Base-by-base conservation (phyloP, 2,329 filamentous ascomycete species). In the Epichloe sylvatica region DNA sequence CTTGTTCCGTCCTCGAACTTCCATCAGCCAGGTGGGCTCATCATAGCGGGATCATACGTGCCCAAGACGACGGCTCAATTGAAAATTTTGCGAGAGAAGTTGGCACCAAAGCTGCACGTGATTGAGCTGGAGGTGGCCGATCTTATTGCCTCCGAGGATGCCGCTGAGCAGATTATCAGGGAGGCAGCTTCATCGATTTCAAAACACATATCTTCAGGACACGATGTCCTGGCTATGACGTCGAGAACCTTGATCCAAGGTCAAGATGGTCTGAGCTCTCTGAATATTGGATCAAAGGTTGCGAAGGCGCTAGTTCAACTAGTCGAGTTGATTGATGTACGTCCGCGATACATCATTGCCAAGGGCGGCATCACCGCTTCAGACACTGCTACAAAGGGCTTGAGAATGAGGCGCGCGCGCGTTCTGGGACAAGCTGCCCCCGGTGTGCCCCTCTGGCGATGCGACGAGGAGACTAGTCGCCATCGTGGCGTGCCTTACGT, bases 361-460 rank as follows among this genome's bases (percentile, higher is more conserved):
- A 80, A 76, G 62, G 76, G 77, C 0, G 76, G 77, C 21, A 80
- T 80, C 50, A 80, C 77, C 0, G 76, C 72, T 1, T 78, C 74
- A 0, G 76, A 80, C 53, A 71, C 72, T 46, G 77, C 76, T 0
- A 78, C 73, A 0, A 78, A 78, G 47, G 74, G 71, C 0, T 56
- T 80, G 19, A 64, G 62, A 34, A 73, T 79, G 62, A 73, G 71
- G 52, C 65, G 70, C 0, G 76, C 76, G 5, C 67, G 63, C 38
- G 68, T 80, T 40, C 59, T 77, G 1, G 76, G 76, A 0, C 76
- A 81, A 53, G 76, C 76, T 2, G 75, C 75, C 0, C 65, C 74
- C 0, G 76, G 76, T 1, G 73, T 80, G 12, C 76, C 76, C 1
- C 62, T 80, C 1, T 80, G 77, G 77, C 64, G 70, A 49, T 80